Base-by-base conservation (phyloP, 116 monocot species). In the Phalaenopsis hybrid region DNA sequence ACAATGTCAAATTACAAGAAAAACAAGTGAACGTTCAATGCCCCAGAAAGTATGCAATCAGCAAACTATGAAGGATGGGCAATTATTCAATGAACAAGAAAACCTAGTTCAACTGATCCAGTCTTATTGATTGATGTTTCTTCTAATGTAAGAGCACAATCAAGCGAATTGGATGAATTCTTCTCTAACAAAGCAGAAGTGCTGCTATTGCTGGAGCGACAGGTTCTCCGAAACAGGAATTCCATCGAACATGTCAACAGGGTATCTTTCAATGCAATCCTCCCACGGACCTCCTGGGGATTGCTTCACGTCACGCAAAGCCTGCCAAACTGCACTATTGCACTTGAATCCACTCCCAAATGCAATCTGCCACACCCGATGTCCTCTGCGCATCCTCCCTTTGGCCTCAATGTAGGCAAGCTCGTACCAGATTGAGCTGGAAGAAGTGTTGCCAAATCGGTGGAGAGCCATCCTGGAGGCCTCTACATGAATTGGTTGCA, bases 361-460 rank as follows among this genome's bases (percentile, higher is more conserved):
- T 1, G 83, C 90, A 51, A 90, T 90, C 82, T 88, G 88, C 90
- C 88, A 90, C 8, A 90, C 81, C 44, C 88, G 74, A 49, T 90
- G 79, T 2, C 90, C 90, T 44, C 28, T 79, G 77, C 78, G 55
- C 76, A 90, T 81, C 78, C 87, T 31, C 37, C 87, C 87, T 50
- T 90, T 90, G 33, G 85, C 81, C 81, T 90, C 90, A 4, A 58
- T 81, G 68, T 90, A 90, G 15, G 76, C 83, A 0, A 90, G 80
- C 80, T 90, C 89, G 61, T 90, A 90, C 90, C 90, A 90, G 10
- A 87, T 79, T 34, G 88, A 88, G 82, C 90, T 90, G 6, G 85
- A 86, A 12, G 84, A 86, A 3, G 90, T 90, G 84, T 90, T 90
- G 15, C 90, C 90, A 21, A 90, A 90, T 1, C 90, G 83, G 46